These are phyloP conservation scores for Alternaria alternata DNA, from an alignment of 2,329 filamentous ascomycete genomes.

Conservation along the genomic window DNA sequence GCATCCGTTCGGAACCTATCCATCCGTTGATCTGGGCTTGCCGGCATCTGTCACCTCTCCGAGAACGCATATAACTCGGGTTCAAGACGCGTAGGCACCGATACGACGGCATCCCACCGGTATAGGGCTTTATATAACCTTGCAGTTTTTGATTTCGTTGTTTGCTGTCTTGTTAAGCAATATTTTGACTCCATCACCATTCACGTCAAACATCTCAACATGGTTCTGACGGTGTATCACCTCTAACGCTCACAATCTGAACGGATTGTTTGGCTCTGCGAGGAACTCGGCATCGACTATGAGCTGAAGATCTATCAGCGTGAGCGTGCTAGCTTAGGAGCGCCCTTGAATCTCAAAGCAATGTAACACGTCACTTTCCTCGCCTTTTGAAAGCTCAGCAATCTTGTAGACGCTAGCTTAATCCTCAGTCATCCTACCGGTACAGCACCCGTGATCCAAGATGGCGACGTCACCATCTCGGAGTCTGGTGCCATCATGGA, in stretches of 20 bases:
- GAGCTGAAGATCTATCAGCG: slow-evolving; percentile 52
- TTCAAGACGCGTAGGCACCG: neutral
- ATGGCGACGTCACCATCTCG: slow-evolving; percentile 53
- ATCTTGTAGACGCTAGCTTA: slow-evolving; percentile 6
- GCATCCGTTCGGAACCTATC: neutral
- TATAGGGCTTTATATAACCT: neutral
- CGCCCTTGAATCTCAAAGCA: slow-evolving; percentile 24
- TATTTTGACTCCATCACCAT: neutral
- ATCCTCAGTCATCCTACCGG: slow-evolving; percentile 49
- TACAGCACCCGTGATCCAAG: slow-evolving; percentile 66
- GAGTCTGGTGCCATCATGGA: slow-evolving; percentile 68
- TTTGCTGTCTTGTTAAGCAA: neutral
- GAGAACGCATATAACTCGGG: neutral
- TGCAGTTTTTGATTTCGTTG: neutral
- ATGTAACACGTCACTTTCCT: neutral
- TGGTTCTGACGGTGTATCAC: slow-evolving; percentile 38
- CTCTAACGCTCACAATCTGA: slow-evolving; percentile 64
- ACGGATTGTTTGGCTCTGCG: slow-evolving; percentile 68
- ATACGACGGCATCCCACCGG: neutral
- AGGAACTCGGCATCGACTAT: slow-evolving; percentile 67
- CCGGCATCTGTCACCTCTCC: neutral
- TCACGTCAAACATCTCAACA: neutral
- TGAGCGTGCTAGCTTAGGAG: slow-evolving; percentile 52
- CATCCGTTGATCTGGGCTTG: neutral
- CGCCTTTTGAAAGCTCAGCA: neutral